phyloP scores from a whole-genome alignment of 73 alveolate species.

The Paramecium primaurelia region DNA sequence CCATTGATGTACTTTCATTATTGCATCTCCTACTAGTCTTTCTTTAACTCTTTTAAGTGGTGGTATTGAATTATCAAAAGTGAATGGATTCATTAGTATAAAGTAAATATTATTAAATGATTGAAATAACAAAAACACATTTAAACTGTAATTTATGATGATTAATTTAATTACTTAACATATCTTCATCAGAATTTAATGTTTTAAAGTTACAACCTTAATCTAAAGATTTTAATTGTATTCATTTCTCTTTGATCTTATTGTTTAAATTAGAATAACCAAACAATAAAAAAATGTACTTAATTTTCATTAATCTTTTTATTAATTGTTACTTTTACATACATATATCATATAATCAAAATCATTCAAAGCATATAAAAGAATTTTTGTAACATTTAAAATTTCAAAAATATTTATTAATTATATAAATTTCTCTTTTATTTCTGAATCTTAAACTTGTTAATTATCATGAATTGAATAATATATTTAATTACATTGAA shows the following conservation, averaged over 20 bases:
- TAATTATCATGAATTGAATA: no score
- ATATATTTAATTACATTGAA: no score
- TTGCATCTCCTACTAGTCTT: not conserved
- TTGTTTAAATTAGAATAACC: no score
- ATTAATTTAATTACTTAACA: not conserved
- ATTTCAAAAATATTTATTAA: no score
- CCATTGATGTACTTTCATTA: not conserved
- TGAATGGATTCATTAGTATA: not conserved
- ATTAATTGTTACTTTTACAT: no score
- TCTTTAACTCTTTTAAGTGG: conserved; percentile 10
- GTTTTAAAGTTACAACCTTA: not conserved
- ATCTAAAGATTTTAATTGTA: not conserved
- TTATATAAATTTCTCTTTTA: no score
- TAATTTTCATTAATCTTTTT: no score
- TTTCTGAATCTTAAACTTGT: no score
- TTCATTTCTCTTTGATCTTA: not conserved
- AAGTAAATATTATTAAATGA: not conserved
- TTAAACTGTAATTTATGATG: not conserved
- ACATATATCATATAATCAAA: no score
- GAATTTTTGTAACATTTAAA: no score
- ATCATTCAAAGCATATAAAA: no score
- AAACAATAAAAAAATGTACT: no score
- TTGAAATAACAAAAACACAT: not conserved
- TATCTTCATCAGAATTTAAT: not conserved
- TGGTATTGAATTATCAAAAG: not conserved